Base-by-base conservation (phyloP, 768 basidiomycete genomes). In the Podaxis mareebaensis region DNA sequence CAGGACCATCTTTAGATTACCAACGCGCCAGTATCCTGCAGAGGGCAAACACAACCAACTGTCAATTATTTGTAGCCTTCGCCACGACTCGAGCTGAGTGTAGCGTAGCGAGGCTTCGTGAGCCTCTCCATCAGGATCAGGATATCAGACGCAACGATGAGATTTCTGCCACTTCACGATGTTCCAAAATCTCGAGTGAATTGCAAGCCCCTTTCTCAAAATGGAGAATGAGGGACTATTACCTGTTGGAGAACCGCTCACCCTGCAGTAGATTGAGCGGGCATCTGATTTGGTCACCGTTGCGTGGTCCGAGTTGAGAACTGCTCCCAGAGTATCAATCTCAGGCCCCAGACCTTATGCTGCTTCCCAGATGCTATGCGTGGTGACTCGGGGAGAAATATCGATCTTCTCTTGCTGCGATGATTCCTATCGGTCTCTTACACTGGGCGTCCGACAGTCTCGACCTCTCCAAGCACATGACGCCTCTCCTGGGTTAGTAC, bases 1-100 rank as follows among this genome's bases (percentile, higher is more conserved):
- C 53, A 49, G 44, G 70, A 67, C 67, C 67, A 64, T 64, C 60
- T 53, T 44, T 44, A 33, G 36, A 60, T 39, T 20, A 46, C 20
- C 58, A 26, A 52, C 36, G 48, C 52, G 39, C 58, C 58, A 49
- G 58, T 28, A 36, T 52, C 49, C 26, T 51, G 52, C 17, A 39
- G 46, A 17, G 20, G 24, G 24, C 30, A 33, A 33, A 33, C 30
- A 33, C 30, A 33, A 33, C 30, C 10, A 2, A 33, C 30, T 33
- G 30, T 30, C 8, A 2, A 30, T 30, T 26, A 49, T 48, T 5
- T 28, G 24, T 48, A 49, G 28, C n/a, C 53, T 51, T 26, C 24
- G 26, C 24, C 30, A 33, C 30, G 30, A 33, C 30, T 33, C 30
- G 30, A 33, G 30, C 30, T 33, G 30, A 33, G 30, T 8, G 30